Base-by-base conservation (phyloP, 805 yeast genomes). In the Lipomyces yamadae region DNA sequence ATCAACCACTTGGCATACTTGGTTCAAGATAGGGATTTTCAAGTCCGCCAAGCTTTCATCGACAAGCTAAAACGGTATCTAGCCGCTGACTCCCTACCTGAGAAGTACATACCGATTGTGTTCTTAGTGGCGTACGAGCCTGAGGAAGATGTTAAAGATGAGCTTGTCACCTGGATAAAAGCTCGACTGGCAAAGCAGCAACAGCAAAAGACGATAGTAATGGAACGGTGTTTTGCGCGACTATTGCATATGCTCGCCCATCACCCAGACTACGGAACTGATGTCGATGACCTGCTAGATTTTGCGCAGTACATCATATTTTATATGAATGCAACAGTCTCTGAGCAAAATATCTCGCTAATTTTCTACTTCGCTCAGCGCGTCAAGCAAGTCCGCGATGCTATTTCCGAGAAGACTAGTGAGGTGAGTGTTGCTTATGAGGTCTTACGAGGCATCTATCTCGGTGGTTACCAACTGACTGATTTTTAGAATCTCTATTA, bases 81-180 rank as follows among this genome's bases (percentile, higher is more conserved):
- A 59, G 82, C 87, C 34, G 76, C 78, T 33, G 86, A 83, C 60
- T 69, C 75, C 8, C 81, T 92, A 2, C 86, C 96, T 0, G 88
- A 87, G 63, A 82, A 86, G 67, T 91, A 87, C 72, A 73, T 89
- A 55, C 88, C 92, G 0, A 75, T 91, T 30, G 79, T 90, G 0
- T 91, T 89, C 74, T 88, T 90, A 74, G 81, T 84, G 72, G 96
- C 95, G 0, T 87, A 85, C 73, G 98, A 92, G 73, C 94, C 96
- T 0, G 83, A 84, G 35, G 72, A 72, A 2, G 76, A 76, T 0
- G 74, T 91, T 52, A 84, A 81, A 67, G 76, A 78, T 1, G 83
- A 85, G 53, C 83, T 86, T 0, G 81, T 81, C 48, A 88, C 88
- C 0, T 92, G 97, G 97, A 82, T 91, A 4, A 81, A 82, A 57